Conservation (phyloP, 75 land plant species). For the Azolla pinnata region DNA sequence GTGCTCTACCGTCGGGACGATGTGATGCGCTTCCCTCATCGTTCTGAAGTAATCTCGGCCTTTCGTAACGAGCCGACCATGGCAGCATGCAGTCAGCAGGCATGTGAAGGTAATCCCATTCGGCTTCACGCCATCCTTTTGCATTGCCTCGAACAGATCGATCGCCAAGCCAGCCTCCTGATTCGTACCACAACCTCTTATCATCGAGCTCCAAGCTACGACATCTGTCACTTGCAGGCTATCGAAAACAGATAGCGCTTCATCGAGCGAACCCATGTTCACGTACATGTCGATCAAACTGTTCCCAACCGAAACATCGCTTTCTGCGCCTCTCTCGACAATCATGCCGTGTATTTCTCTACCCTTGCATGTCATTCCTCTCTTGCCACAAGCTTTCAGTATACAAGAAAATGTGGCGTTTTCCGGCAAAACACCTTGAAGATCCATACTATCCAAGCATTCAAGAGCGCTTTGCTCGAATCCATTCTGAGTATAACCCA, state of each 20-base stretch:
- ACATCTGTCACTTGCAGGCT: slow-evolving; percentile 27
- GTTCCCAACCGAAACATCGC: slow-evolving; percentile 47
- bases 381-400: slow-evolving; percentile 40
- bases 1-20: too few species aligned
- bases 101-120: too few species aligned
- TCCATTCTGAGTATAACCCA: slow-evolving; percentile 31
- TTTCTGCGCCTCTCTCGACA: slow-evolving; percentile 30
- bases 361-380: slow-evolving; percentile 36
- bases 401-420: slow-evolving; percentile 44
- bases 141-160: too few species aligned
- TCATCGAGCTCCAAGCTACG: slow-evolving; percentile 62
- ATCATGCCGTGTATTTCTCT: slow-evolving; percentile 29
- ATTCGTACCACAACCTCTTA: too few species aligned
- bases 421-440: slow-evolving; percentile 33
- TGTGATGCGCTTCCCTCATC: too few species aligned
- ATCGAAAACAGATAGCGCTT: slow-evolving; percentile 28
- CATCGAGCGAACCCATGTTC: slow-evolving; percentile 40
- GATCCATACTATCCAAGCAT: slow-evolving; percentile 34
- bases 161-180: too few species aligned
- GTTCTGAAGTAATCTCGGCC: too few species aligned
- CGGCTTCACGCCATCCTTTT: too few species aligned
- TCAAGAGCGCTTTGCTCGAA: slow-evolving; percentile 27
- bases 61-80: too few species aligned
- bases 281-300: slow-evolving; percentile 46
- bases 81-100: too few species aligned